phyloP scores from a whole-genome alignment of 176 grass and related monocot species.

The Calamus simplicifolius region DNA sequence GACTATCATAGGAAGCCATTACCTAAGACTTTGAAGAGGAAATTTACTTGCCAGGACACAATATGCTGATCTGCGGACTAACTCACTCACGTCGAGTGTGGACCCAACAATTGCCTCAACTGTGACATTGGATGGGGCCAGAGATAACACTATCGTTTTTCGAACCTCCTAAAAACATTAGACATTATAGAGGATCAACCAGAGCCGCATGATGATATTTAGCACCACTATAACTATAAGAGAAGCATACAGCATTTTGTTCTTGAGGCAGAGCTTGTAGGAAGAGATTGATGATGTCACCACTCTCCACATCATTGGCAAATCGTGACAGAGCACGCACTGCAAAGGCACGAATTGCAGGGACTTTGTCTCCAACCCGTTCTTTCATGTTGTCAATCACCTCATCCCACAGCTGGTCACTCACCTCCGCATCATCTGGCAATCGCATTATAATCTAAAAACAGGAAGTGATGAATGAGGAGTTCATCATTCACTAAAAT shows the following conservation, averaged over 20 bases:
- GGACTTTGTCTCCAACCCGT: constrained; percentile 60
- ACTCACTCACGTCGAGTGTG: constrained; percentile 61
- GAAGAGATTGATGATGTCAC: constrained; percentile 57
- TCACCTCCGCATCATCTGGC: constrained; percentile 72
- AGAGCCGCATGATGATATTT: neutral
- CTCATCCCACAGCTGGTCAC: constrained; percentile 79
- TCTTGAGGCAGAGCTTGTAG: constrained; percentile 53
- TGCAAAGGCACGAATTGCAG: constrained; percentile 55
- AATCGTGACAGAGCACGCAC: constrained; percentile 70
- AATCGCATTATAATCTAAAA: constrained; percentile 71
- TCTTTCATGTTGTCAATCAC: constrained; percentile 72
- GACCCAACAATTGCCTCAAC: constrained; percentile 55
- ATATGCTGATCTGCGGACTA: constrained; percentile 63
- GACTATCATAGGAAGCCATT: constrained; percentile 15
- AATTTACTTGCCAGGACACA: constrained; percentile 73
- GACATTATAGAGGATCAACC: neutral
- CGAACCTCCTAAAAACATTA: constrained; percentile 58
- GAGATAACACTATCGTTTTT: constrained; percentile 59
- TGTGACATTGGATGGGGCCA: constrained; percentile 66
- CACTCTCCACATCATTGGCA: constrained; percentile 52
- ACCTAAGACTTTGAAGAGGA: constrained; percentile 86
- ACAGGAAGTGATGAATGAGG: neutral
- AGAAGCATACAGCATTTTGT: constrained; percentile 62
- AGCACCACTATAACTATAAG: neutral
- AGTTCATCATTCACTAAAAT: no score